Base-by-base conservation (phyloP, 306 rosid species). In the Aeschynomene evenia region DNA sequence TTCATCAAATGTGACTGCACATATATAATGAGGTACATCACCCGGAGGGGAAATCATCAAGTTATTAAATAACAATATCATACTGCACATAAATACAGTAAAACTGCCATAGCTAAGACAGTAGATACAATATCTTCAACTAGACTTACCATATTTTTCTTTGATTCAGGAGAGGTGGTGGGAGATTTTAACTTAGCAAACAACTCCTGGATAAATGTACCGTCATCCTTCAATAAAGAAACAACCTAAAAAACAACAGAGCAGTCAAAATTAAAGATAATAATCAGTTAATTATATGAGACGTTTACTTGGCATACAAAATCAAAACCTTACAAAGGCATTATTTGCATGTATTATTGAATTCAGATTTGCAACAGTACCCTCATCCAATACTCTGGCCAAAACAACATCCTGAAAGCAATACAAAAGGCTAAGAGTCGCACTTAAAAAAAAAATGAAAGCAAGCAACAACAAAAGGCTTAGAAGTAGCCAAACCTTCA, bases 361-460 rank as follows among this genome's bases (percentile, higher is more conserved):
- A 75, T 84, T 89, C 31, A 92, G 92, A 85, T 84, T 89, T 57
- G 92, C 92, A 68, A 75, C 71, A 16, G 89, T 87, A 43, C 85
- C 83, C 77, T 92, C 98, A 81, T 92, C 98, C 90, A 86, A 60
- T 58, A 84, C 91, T 86, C 96, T 75, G 36, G 95, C 91, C 87
- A 92, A 85, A 77, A 87, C 86, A 68, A 92, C 95, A 83, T 92
- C 98, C 98, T 92, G 77, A 63, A 75, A 79, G 73, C 62, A 54
- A 54, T 22, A 70, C 52, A 26, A 42, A 24, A 72, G 77, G 76
- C 83, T 79, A 62, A 75, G 81, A 67, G 64, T 63, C 63, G 48
- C 9, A 78, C 2, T 20, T 22, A 11, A 20, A 56, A 56, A 26
- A 2, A 58, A n/a, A n/a, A n/a, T n/a, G n/a, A n/a, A 50, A 20